Percentiles rank a stretch among this genome's conserved stretches.
Conservation (phyloP, 176 grass and related monocot genomes). For the Oryza punctata region DNA sequence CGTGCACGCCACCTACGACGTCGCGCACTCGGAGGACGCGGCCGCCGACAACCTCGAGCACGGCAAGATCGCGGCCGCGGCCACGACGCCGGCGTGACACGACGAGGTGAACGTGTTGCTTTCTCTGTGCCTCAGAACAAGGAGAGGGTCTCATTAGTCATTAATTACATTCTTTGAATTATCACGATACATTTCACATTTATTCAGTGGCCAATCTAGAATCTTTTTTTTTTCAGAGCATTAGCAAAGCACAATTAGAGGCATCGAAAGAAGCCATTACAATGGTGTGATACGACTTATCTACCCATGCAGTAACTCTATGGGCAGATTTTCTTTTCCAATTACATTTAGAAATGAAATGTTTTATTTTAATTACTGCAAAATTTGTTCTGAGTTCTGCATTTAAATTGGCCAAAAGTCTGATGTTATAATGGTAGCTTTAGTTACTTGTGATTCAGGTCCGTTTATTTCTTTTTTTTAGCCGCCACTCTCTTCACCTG, state of each 20-base stretch:
- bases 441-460: background rate
- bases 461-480: background rate
- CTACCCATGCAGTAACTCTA: too few species aligned
- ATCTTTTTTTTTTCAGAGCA: too few species aligned
- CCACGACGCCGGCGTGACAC: conserved; percentile 4
- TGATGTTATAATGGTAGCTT: background rate
- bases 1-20: conserved; percentile 64
- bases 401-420: background rate
- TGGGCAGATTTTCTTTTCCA: background rate
- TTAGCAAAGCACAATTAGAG: too few species aligned
- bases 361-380: background rate
- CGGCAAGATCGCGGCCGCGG: conserved; percentile 18
- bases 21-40: conserved; percentile 6
- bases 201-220: background rate
- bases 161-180: background rate
- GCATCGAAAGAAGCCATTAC: too few species aligned
- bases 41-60: conserved; percentile 10
- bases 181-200: background rate
- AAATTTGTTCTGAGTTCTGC: background rate
- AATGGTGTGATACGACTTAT: too few species aligned
- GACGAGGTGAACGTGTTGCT: background rate
- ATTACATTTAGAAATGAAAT: background rate
- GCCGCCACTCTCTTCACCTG: background rate
- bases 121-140: too few species aligned
- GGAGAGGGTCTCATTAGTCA: background rate